Base-by-base conservation (phyloP, 1,284 basidiomycete genomes). In the Fistulinella staudtii region DNA sequence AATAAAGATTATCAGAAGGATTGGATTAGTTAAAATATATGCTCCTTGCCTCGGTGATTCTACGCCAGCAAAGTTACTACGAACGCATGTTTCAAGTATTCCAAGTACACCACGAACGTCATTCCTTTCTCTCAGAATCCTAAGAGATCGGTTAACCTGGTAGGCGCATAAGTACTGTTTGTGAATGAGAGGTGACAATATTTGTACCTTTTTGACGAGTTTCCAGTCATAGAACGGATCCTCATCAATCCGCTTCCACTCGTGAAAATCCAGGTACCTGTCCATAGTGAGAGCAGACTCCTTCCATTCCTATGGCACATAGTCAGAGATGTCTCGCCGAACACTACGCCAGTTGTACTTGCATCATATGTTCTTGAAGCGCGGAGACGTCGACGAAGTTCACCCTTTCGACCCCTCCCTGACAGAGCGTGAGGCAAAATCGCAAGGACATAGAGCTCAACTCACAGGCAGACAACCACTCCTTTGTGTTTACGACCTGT, bases 1-100 rank as follows among this genome's bases (percentile, higher is more conserved):
- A 53, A 27, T 11, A 23, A 45, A 46, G 20, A 21, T 22, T 53
- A 29, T 46, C 43, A 23, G 36, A 21, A 11, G 18, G 6, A 37
- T 14, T 8, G 20, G 18, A 43, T 28, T 24, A 36, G 34, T 18
- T 33, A 18, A 37, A 14, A 30, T 14, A 20, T 3, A 51, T 58
- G 3, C 2, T 23, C 17, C 23, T 45, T 52, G 78, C 84, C 85
- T 77, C 15, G 87, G 71, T 39, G 89, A 93, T 67, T 98, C 95
- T 1, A 92, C 84, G 0, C 93, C 96, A 8, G 91, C 96, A 73
- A 98, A 99, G 66, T 98, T 98, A 41, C 84, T 82, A 44, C 93
- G 77, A 35, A 98, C 76, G 58, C 93, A 98, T 1, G 93, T 89
- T 56, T 96, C 92, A 27, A 99, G 71, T 0, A 98, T 90, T 11